Conservation (phyloP, 805 yeast species). For the Wickerhamomyces chambardii region DNA sequence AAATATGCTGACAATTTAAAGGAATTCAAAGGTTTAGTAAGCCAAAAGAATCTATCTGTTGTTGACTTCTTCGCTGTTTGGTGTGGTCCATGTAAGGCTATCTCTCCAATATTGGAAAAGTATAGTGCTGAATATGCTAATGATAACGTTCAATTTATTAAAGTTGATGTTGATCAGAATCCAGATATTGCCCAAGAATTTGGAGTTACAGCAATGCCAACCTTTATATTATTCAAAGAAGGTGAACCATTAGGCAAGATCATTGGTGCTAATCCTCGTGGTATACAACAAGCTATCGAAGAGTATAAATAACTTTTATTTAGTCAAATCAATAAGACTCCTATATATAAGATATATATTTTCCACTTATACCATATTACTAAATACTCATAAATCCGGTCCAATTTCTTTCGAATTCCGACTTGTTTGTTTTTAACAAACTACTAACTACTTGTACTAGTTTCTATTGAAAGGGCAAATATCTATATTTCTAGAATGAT, state of each 20-base stretch:
- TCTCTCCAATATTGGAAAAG: slow-evolving; percentile 46
- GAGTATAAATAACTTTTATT: not conserved
- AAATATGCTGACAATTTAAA: slow-evolving; percentile 22
- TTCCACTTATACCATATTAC: too few relatives aligned
- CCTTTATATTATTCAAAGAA: slow-evolving; percentile 52
- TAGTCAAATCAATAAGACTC: too few relatives aligned
- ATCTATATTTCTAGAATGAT: too few relatives aligned
- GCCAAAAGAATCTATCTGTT: slow-evolving; percentile 33
- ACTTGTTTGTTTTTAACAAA: too few relatives aligned
- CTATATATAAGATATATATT: too few relatives aligned
- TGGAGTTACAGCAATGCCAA: slow-evolving; percentile 71
- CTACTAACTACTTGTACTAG: too few relatives aligned
- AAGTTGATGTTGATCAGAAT: slow-evolving; percentile 63
- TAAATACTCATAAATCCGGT: too few relatives aligned
- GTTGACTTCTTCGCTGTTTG: slow-evolving; percentile 66
- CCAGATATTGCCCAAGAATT: slow-evolving; percentile 51
- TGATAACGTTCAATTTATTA: slow-evolving; percentile 46
- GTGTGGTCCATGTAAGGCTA: slow-evolving; percentile 78
- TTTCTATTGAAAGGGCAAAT: too few relatives aligned
- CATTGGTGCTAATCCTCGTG: slow-evolving; percentile 49
- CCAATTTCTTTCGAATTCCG: too few relatives aligned
- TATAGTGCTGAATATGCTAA: slow-evolving; percentile 23
- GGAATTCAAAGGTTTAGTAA: slow-evolving; percentile 26
- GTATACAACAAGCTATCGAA: slow-evolving; percentile 22
- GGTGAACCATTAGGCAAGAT: slow-evolving; percentile 49